Percentiles rank a stretch among this genome's conserved stretches.
Evolutionary conservation across 148 eudicot genomes (phyloP).

Genomic region (Spergularia bocconei): DNA sequence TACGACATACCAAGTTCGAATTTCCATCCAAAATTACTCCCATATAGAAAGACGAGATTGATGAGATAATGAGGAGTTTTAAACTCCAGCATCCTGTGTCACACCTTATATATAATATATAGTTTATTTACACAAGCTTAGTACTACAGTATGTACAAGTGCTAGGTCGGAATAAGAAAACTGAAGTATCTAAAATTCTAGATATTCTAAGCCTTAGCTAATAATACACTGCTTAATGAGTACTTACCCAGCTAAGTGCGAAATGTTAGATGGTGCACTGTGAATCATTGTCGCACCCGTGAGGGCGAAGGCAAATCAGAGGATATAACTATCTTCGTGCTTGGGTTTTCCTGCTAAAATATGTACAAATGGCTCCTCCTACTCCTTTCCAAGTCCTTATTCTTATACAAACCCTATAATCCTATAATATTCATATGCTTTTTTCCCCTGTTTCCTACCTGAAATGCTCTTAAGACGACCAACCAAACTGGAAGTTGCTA

Average conservation of each 20-base stretch:
- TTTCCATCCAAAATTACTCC: too few species aligned
- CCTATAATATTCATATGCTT: not conserved
- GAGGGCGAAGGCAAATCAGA: too few species aligned
- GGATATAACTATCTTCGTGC: too few species aligned
- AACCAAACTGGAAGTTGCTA: slow-evolving; percentile 28
- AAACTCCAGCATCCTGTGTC: slow-evolving; percentile 3
- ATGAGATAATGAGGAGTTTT: not conserved
- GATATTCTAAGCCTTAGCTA: too few species aligned
- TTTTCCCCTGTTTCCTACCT: not conserved
- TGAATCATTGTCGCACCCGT: too few species aligned
- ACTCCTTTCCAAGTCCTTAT: slow-evolving; percentile 11
- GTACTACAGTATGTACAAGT: not conserved
- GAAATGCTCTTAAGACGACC: slow-evolving; percentile 24
- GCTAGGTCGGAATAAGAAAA: not conserved
- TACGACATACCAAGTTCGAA: too few species aligned
- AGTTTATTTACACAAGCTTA: not conserved
- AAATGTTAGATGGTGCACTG: too few species aligned
- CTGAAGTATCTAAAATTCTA: too few species aligned
- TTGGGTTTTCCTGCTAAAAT: not conserved
- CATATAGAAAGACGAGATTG: not conserved
- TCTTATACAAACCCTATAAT: slow-evolving; percentile 2
- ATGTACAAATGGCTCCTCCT: slow-evolving; percentile 5
- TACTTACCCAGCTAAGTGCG: too few species aligned
- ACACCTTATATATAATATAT: not conserved
- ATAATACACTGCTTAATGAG: too few species aligned